A percentile compares a stretch with the other conserved stretches of the same genome.
These are phyloP conservation scores for Populus tremula DNA, from an alignment of 345 rosid species.

Conservation along the genomic window DNA sequence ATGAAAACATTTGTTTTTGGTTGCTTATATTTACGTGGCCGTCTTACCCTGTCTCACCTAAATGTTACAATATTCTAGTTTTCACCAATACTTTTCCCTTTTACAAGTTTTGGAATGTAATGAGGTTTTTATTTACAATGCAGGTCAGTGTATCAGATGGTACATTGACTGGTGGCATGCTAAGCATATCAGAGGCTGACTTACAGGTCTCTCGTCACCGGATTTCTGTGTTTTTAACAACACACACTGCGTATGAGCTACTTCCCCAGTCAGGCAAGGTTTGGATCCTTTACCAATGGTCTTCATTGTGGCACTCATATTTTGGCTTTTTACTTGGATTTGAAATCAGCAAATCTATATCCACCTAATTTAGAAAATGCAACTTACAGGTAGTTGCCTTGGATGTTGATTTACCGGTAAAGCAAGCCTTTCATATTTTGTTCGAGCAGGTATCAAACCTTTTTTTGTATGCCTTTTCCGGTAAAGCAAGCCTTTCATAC, in stretches of 20 bases:
- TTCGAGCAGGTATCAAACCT: constrained; percentile 24
- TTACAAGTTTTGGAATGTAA: neutral
- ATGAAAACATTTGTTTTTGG: neutral
- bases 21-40: neutral
- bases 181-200: constrained; percentile 24
- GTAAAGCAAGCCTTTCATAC: too few relatives aligned
- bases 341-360: neutral
- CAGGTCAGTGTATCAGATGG: constrained; percentile 45
- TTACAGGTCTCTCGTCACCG: constrained; percentile 31
- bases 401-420: constrained; percentile 33
- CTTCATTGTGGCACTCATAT: neutral
- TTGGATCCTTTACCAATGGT: constrained; percentile 36
- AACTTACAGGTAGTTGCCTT: constrained; percentile 28
- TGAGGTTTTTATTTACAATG: constrained; percentile 9
- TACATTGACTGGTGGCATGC: constrained; percentile 21
- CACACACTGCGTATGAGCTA: constrained; percentile 83
- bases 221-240: constrained; percentile 50
- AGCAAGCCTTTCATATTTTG: constrained; percentile 27
- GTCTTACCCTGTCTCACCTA: neutral
- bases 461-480: neutral
- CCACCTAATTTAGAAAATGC: constrained; percentile 24
- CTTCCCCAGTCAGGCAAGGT: constrained; percentile 99
- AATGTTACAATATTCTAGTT: constrained; percentile 4
- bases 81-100: neutral
- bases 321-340: neutral